Evolutionary conservation across 2,329 filamentous ascomycete genomes (phyloP), one percentile per base, ranked within the genome.

Genomic region (Botrytis byssoidea): DNA sequence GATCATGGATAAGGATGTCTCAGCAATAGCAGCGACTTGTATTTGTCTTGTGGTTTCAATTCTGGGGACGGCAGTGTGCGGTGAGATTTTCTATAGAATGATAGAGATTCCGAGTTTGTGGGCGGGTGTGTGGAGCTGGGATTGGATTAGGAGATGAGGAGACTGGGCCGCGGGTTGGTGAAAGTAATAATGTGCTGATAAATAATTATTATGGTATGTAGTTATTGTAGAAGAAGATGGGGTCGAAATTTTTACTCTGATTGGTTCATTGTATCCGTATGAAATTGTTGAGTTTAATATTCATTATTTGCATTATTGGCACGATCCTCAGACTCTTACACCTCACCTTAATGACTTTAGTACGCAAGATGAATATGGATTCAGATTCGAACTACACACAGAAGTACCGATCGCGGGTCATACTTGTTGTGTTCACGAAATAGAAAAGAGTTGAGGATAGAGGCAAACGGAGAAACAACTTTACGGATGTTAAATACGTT

Each of bases 71-170:
- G 1, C 35, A 22, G 71, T 25, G 32, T 48, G 44, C 42, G 75
- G 72, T 12, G 74, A 76, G 42, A 7, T 73, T 14, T 76, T 76
- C 22, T 75, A 74, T 68, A 73, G 75, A 10, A 42, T 61, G 37
- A 68, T 75, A 25, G 75, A 76, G 42, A 37, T 73, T 46, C 75
- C 71, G 25, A 72, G 68, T 59, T 66, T 75, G 42, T 73, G 63
- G 67, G 51, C 65, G 46, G 74, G 73, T n/a, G 60, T 63, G 55
- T 60, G 65, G 35, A 51, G 73, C 29, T 75, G 63, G 48, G 55
- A 59, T 7, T 75, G 74, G 73, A 74, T 73, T 12, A 55, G 60
- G 14, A 55, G 35, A 57, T 55, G 46, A 57, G 32, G 12, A 42
- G n/a, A 18, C 14, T 5, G 51, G n/a, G 8, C 29, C 16, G n/a